These are phyloP conservation scores for Ceratobasidium papillatum DNA, from an alignment of 1,284 basidiomycete species.

Conservation along the genomic window DNA sequence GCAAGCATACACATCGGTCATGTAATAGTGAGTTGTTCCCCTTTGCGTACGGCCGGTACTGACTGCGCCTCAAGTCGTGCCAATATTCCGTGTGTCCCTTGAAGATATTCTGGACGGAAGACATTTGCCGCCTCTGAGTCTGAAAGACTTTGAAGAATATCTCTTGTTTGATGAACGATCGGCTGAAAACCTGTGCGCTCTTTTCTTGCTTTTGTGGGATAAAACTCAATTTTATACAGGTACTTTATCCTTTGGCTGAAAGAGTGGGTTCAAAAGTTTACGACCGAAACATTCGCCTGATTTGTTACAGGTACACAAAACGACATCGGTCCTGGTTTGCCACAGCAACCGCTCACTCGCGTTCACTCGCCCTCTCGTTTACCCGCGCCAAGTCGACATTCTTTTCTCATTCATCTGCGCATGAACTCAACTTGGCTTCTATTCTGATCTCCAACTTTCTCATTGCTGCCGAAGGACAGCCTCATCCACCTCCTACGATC, in stretches of 20 bases:
- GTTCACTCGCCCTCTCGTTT: slow-evolving; percentile 38
- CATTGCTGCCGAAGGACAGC: slow-evolving; percentile 23
- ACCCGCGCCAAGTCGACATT: slow-evolving; percentile 43
- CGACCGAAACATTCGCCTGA: neutral
- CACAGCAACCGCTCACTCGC: slow-evolving; percentile 24
- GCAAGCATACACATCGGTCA: slow-evolving; percentile 18
- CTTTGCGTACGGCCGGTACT: neutral
- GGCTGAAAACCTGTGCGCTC: slow-evolving; percentile 43
- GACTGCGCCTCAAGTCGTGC: slow-evolving; percentile 17
- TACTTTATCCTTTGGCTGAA: slow-evolving; percentile 44
- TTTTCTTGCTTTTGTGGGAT: neutral
- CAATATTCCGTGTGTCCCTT: slow-evolving; percentile 39
- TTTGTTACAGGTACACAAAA: slow-evolving; percentile 29
- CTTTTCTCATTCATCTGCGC: slow-evolving; percentile 40
- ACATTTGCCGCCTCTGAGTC: slow-evolving; percentile 42
- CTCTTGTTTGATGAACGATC: slow-evolving; percentile 43
- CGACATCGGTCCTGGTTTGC: slow-evolving; percentile 36
- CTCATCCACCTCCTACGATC: slow-evolving; percentile 34
- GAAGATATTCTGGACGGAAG: slow-evolving; percentile 44
- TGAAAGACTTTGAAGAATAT: slow-evolving; percentile 45
- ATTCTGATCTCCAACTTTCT: slow-evolving; percentile 39
- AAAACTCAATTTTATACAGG: slow-evolving; percentile 9
- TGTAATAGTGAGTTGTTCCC: slow-evolving; percentile 25
- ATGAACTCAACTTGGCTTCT: slow-evolving; percentile 41
- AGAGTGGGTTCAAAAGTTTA: slow-evolving; percentile 31